phyloP scores from a whole-genome alignment of 805 yeast genomes.

The Saturnispora sekii region DNA sequence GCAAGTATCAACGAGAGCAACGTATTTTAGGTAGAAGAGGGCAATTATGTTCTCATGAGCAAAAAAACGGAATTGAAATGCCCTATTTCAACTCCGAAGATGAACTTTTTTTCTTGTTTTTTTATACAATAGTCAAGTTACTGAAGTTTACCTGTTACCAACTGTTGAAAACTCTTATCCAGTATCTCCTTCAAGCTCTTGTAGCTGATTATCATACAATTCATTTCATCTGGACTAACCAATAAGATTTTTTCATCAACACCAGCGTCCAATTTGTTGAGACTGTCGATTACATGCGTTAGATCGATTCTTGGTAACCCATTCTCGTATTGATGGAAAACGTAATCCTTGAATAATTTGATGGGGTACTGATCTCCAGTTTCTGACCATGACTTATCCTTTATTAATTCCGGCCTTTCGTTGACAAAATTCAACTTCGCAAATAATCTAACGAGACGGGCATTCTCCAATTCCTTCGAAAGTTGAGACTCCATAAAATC shows the following conservation, averaged over 20 bases:
- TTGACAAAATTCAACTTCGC: conserved; percentile 71
- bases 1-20: too few species aligned
- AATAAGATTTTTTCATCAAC: conserved; percentile 73
- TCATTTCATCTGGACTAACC: conserved; percentile 76
- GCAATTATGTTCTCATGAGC: background rate
- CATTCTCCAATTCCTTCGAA: conserved; percentile 75
- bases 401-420: conserved; percentile 59
- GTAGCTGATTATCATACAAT: conserved; percentile 75
- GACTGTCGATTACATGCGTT: conserved; percentile 64
- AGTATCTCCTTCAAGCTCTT: conserved; percentile 70
- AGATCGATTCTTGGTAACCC: conserved; percentile 77
- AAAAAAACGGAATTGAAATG: too few species aligned
- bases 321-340: conserved; percentile 78
- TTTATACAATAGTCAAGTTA: conserved; percentile 1
- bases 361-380: conserved; percentile 68
- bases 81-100: background rate
- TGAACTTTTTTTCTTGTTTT: conserved; percentile 1
- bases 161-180: conserved; percentile 54
- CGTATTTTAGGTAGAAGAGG: too few species aligned
- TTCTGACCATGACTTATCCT: conserved; percentile 56
- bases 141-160: conserved; percentile 15
- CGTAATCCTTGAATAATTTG: conserved; percentile 69
- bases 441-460: conserved; percentile 71
- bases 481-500: conserved; percentile 57
- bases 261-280: conserved; percentile 91